Evolutionary conservation across 2,329 filamentous ascomycete genomes (phyloP), one percentile per base, ranked within the genome.

Genomic region (Myriosclerotinia scirpicola): DNA sequence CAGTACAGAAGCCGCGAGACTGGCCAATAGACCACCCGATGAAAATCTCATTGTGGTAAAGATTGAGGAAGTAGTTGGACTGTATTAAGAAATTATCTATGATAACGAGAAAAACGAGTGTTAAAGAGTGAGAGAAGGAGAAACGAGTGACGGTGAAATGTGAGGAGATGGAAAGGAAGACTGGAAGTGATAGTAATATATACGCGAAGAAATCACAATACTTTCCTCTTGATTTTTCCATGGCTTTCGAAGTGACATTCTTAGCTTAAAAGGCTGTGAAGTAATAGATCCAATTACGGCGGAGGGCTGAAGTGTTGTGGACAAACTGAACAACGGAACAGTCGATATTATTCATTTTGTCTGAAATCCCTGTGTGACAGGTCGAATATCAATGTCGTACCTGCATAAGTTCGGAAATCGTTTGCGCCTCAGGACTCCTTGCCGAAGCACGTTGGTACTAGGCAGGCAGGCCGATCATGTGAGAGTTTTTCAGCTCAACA

Each of bases 1-100:
- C 11, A 70, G 12, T 7, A 66, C 71, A 22, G 70, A 71, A 15
- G 69, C 67, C 20, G 69, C 52, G 20, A 72, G 40, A 52, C 68
- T 67, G 56, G 70, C 69, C 63, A 70, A 58, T 17, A 69, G 67
- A 34, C 68, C 58, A 38, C 68, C 53, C 8, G 54, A 65, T 7
- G 62, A 67, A 54, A 70, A 67, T 52, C 69, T 72, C 71, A 72
- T 72, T 42, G 9, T 36, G 44, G 12, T 3, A 50, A 38, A 30
- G 4, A 20, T 11, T 17, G 14, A 26, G 5, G 14, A 50, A 20
- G 7, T 38, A 50, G 2, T 58, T 30, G 42, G 15, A 30, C 9
- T 64, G 26, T 58, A 65, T 58, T 42, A 59, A 59, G 26, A n/a
- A 17, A n/a, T 34, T 36, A 26, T 36, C 4, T 36, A 9, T 20